A percentile compares a stretch with the other conserved stretches of the same genome.
Conservation (phyloP, 2,329 filamentous ascomycete species). For the Fusarium austroafricanum region DNA sequence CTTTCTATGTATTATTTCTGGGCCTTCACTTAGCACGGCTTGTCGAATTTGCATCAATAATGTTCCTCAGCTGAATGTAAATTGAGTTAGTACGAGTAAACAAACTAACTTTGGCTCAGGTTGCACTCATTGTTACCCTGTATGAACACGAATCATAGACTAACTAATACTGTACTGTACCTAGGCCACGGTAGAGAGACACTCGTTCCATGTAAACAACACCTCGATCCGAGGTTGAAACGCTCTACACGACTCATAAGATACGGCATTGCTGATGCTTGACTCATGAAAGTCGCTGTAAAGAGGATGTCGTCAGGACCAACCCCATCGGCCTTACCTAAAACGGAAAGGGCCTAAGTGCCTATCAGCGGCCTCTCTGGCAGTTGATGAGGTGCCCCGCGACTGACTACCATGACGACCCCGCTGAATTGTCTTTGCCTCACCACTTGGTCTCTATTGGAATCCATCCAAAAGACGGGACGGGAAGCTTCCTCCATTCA, state of each 20-base stretch:
- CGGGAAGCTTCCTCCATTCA: conserved; percentile 32
- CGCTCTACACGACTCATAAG: conserved; percentile 27
- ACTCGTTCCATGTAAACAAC: no score
- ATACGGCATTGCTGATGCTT: conserved; percentile 18
- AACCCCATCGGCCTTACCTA: conserved; percentile 13
- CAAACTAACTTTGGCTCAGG: not conserved
- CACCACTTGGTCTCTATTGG: conserved; percentile 30
- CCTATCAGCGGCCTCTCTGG: not conserved
- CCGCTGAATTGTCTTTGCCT: conserved; percentile 22
- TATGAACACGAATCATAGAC: not conserved
- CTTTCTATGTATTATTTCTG: no score
- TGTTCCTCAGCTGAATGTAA: not conserved
- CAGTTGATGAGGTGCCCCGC: conserved; percentile 23
- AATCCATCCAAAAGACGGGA: conserved; percentile 35
- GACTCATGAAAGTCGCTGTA: conserved; percentile 22
- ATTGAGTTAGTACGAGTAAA: no score
- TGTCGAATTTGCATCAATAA: no score
- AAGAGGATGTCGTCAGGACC: conserved; percentile 4
- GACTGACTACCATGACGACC: conserved; percentile 33
- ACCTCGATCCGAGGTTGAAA: not conserved
- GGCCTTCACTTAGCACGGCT: no score
- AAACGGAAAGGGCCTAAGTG: conserved; percentile 28
- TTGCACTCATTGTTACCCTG: not conserved
- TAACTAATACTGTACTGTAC: no score
- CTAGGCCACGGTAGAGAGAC: no score